Evolutionary conservation across 2,329 filamentous ascomycete genomes (phyloP).

Genomic region (Fusarium hostae): DNA sequence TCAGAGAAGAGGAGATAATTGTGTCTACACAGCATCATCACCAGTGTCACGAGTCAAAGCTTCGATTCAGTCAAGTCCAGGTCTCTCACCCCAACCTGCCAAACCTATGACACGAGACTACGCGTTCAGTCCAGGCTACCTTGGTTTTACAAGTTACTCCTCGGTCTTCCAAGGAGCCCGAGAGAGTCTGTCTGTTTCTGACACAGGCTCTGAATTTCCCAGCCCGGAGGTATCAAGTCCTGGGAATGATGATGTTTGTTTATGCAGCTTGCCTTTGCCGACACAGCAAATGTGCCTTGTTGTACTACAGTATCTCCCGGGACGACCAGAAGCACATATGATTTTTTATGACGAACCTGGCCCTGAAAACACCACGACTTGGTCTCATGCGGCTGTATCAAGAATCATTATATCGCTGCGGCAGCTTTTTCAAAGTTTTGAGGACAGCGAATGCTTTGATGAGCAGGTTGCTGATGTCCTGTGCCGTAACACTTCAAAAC

Average conservation of each 20-base stretch:
- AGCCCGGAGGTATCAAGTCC: neutral
- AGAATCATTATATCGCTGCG: slow-evolving; percentile 51
- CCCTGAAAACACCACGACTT: slow-evolving; percentile 41
- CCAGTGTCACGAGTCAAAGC: slow-evolving; percentile 14
- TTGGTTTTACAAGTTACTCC: slow-evolving; percentile 58
- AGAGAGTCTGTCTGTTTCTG: slow-evolving; percentile 50
- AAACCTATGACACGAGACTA: slow-evolving; percentile 23
- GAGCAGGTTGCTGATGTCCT: slow-evolving; percentile 51
- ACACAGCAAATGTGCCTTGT: slow-evolving; percentile 32
- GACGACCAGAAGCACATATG: slow-evolving; percentile 20
- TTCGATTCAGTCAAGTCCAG: neutral
- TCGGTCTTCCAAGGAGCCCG: slow-evolving; percentile 55
- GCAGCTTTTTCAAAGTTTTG: slow-evolving; percentile 46
- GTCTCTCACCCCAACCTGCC: slow-evolving; percentile 5
- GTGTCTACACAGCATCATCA: slow-evolving; percentile 48
- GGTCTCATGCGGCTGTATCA: slow-evolving; percentile 47
- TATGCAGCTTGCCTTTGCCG: slow-evolving; percentile 35
- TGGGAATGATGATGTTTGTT: slow-evolving; percentile 7
- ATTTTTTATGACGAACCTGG: slow-evolving; percentile 18
- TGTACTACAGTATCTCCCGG: slow-evolving; percentile 23
- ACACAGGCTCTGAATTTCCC: slow-evolving; percentile 9
- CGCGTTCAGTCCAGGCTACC: slow-evolving; percentile 50
- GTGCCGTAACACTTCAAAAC: slow-evolving; percentile 52
- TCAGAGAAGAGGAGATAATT: slow-evolving; percentile 46
- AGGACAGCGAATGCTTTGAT: slow-evolving; percentile 45